Base-by-base conservation (phyloP, 306 rosid species). In the Astragalus glycyphyllos region DNA sequence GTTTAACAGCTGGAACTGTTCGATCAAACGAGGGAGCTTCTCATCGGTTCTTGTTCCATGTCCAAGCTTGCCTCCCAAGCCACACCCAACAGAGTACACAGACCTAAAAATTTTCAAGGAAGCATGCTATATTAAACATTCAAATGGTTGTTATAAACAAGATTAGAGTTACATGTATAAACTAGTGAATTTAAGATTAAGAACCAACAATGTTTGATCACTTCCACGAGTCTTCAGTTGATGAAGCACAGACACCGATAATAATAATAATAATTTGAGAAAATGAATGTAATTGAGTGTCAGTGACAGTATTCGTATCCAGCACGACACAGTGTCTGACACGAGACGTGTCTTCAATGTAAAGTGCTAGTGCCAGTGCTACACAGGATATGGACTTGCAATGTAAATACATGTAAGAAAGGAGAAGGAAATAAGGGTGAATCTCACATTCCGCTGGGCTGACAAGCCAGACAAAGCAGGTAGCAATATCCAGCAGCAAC, bases 401-500 rank as follows among this genome's bases (percentile, higher is more conserved):
- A 41, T 15, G 51, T 16, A 68, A 58, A 40, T 35, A 23, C 44
- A 69, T 49, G 44, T 29, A 66, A 13, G 56, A 53, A 34, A 34
- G 5, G 16, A 59, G n/a, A 67, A 41, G 38, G 55, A 68, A 20
- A 71, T n/a, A 37, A 75, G 71, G 57, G 32, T 46, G 73, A 38
- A 68, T 68, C 98, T 94, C 74, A 94, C 98, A 88, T 94, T 82
- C 97, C 97, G n/a, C 71, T 86, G 5, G 96, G 90, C 72, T 90
- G 89, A 84, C 92, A 94, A 75, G 93, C 92, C 68, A 94, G 84
- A 81, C 96, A 96, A 79, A 94, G 98, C 74, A 94, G 89, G 82
- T 87, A 94, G 86, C 97, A 94, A 81, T 90, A 90, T 66, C 98
- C 98, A 34, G 98, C 98, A 26, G 97, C 96, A 77, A 94, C 90